Base-by-base conservation (phyloP, 208 protist genomes). In the Willaertia magna region DNA sequence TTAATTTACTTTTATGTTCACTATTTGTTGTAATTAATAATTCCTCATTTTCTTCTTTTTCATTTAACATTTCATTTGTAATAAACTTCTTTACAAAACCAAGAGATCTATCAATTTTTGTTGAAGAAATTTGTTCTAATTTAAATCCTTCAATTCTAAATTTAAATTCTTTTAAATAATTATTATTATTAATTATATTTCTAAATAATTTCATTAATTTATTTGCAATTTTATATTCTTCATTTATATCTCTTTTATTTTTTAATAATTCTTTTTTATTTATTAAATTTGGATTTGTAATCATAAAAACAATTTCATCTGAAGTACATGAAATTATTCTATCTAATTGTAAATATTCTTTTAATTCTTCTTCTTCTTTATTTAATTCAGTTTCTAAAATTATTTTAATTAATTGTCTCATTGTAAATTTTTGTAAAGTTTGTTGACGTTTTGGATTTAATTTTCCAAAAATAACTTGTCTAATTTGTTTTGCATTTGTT, bases 391-490 rank as follows among this genome's bases (percentile, higher is more conserved):
- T 26, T 18, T 79, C 74, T 6, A 79, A 0, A 2, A 79, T 9
- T 42, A 44, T 44, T 47, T 79, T 39, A 14, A 79, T 47, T 1
- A 79, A 30, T 30, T 11, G 30, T 42, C 74, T 46, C 74, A 79
- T 46, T 2, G 47, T 11, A 46, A 20, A 79, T 22, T 79, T 79
- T 47, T 79, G 74, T 30, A 79, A 47, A 9, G 22, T n/a, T 79
- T 79, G 74, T 79, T 79, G 74, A 30, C 74, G 20, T n/a, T 79
- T 79, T 79, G 74, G 74, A 30, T 43, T 47, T 14, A 79, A 79
- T 16, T 79, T 30, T 30, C 74, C 74, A 47, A 79, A 79, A 3
- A 79, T 16, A 6, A 79, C 74, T 46, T 79, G 74, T 79, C 74
- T 79, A 9, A 79, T 30, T 7, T 47, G 34, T 30, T 79, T 79